Evolutionary conservation across 2,329 filamentous ascomycete genomes (phyloP), one percentile per base, ranked within the genome.

Genomic region (Colletotrichum graminicola): DNA sequence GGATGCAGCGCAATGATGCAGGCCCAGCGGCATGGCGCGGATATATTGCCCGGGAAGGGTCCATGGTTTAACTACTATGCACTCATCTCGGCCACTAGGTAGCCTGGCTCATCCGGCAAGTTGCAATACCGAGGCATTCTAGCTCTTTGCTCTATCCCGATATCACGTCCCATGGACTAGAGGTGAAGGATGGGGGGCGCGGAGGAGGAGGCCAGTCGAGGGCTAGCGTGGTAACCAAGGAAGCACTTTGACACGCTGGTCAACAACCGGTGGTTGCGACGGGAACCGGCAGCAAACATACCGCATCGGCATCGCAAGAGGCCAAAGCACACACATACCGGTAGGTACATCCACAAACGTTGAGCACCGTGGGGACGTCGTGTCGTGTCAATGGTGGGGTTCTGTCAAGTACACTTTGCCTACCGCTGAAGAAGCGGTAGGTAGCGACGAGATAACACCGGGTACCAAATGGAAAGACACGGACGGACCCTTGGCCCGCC

Each of bases 351-450:
- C 29, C 45, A 69, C 54, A 41, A 54, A 65, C 45, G 43, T 52
- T 62, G 52, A 36, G 61, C 21, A 51, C 49, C 63, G 67, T 66
- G 67, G 67, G n/a, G 67, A 60, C 43, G 56, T 45, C 21, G 29
- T 34, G 12, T 23, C 18, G 41, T 47, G 12, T 23, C 11, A 47
- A 34, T 34, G 49, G 49, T 62, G 67, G 67, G 41, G 63, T 45
- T 49, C 21, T 52, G 34, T 61, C 26, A n/a, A 47, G 43, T n/a
- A 45, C 43, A 47, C 43, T 47, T 47, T 47, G 18, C 29, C 41
- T 6, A 29, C 41, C 39, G 52, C 29, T 63, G 68, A 68, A 68
- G 59, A 71, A 54, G 57, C 65, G 68, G 68, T 63, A 59, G 59
- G 18, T n/a, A 21, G 18, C 63, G 59, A 71, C 54, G 52, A 60